Evolutionary conservation across 2,329 filamentous ascomycete genomes (phyloP).

Genomic region (Chaetomiaceae sp.): DNA sequence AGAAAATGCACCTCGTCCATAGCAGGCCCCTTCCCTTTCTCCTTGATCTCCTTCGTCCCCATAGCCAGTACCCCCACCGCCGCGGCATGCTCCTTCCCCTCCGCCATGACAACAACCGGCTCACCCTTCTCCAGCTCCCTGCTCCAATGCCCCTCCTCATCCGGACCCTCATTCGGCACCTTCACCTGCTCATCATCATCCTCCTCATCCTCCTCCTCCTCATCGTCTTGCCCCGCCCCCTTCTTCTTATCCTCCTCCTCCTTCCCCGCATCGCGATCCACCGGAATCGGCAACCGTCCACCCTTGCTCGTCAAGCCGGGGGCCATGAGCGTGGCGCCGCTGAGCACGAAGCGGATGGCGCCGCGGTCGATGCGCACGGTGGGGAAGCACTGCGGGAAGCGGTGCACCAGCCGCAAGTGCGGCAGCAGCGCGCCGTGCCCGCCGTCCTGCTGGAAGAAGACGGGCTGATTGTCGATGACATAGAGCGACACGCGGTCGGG

Average conservation of each 20-base stretch:
- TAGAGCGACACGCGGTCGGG: conserved; percentile 88
- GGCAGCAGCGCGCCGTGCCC: conserved; percentile 68
- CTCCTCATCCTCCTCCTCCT: conserved; percentile 22
- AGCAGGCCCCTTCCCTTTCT: conserved; percentile 87
- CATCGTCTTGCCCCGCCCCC: conserved; percentile 13
- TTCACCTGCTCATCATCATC: conserved; percentile 23
- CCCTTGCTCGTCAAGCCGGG: conserved; percentile 83
- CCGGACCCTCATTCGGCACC: conserved; percentile 40
- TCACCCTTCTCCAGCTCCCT: conserved; percentile 70
- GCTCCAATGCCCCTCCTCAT: conserved; percentile 51
- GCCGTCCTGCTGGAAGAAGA: conserved; percentile 88
- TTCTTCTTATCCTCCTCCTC: conserved; percentile 28
- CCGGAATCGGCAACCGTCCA: conserved; percentile 63
- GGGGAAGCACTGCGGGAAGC: conserved; percentile 78
- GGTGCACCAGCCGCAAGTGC: conserved; percentile 83
- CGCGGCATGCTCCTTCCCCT: conserved; percentile 90
- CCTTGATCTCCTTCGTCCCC: conserved; percentile 87
- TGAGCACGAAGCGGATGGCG: conserved; percentile 92
- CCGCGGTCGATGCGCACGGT: conserved; percentile 87
- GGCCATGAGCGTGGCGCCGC: conserved; percentile 91
- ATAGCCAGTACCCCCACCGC: conserved; percentile 78
- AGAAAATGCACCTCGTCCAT: conserved; percentile 92
- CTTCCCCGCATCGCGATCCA: conserved; percentile 29
- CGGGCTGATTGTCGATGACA: conserved; percentile 61
- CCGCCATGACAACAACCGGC: conserved; percentile 82